phyloP scores from a whole-genome alignment of 2,329 filamentous ascomycete genomes.

The Cordyceps fumosorosea region DNA sequence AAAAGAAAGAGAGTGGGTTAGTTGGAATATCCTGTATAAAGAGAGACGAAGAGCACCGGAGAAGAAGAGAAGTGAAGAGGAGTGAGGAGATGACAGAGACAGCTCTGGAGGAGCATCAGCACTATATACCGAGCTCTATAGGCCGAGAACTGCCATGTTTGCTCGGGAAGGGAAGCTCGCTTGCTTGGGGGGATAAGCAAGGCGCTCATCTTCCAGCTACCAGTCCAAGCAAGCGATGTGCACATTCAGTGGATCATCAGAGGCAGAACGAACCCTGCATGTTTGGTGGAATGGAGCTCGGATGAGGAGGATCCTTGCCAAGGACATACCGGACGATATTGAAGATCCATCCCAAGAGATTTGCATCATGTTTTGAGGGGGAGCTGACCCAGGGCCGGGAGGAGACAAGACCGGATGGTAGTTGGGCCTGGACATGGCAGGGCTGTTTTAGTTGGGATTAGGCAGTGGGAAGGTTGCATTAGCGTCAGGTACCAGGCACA shows the following conservation, averaged over 20 bases:
- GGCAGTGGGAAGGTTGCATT: neutral
- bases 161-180: neutral
- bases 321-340: neutral
- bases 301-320: too few species aligned
- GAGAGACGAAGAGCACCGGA: neutral
- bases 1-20: neutral
- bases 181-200: neutral
- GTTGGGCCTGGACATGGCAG: neutral
- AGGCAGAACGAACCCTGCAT: neutral
- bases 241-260: neutral
- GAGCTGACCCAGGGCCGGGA: neutral
- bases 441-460: neutral
- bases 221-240: neutral
- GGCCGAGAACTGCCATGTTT: neutral
- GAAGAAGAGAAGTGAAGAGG: neutral
- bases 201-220: neutral
- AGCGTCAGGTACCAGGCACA: constrained; percentile 7
- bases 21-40: neutral
- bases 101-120: neutral
- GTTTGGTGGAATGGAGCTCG: too few species aligned
- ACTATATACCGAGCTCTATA: constrained; percentile 1
- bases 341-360: neutral
- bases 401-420: neutral
- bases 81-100: neutral
- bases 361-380: neutral